These are phyloP conservation scores for Platanthera guangdongensis DNA, from an alignment of 106 monocot genomes.

Conservation along the genomic window DNA sequence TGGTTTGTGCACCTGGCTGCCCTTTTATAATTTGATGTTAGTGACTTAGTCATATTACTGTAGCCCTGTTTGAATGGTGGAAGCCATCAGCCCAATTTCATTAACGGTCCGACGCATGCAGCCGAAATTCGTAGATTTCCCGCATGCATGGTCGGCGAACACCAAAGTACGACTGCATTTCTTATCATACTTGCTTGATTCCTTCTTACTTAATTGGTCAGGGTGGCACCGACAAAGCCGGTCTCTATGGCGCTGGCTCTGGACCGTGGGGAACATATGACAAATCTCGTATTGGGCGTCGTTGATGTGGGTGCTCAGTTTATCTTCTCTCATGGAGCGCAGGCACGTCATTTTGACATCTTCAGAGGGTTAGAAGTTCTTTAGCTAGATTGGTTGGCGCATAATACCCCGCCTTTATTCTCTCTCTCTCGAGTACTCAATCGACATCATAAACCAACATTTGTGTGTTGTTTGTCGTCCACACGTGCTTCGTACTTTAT, in stretches of 20 bases:
- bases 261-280: conserved; percentile 58
- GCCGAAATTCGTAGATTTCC: no score
- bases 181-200: neutral
- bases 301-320: conserved; percentile 15
- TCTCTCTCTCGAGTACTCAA: neutral
- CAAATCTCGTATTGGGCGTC: conserved; percentile 35
- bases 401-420: neutral
- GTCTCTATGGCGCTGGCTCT: conserved; percentile 33
- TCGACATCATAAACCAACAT: neutral
- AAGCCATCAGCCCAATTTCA: no score
- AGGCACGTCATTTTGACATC: neutral
- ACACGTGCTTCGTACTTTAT: conserved; percentile 1
- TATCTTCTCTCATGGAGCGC: neutral
- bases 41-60: no score
- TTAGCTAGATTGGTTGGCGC: conserved; percentile 7
- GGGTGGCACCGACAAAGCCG: conserved; percentile 38
- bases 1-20: no score
- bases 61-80: no score
- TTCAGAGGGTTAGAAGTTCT: conserved; percentile 3
- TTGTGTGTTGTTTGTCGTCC: neutral
- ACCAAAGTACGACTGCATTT: neutral
- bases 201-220: conserved; percentile 5
- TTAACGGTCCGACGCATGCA: no score
- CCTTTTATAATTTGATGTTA: no score
- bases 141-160: no score